Percentiles rank a stretch among this genome's conserved stretches.
phyloP scores from a whole-genome alignment of 371 early-diverging fungal species.

The Batkoa obscura region DNA sequence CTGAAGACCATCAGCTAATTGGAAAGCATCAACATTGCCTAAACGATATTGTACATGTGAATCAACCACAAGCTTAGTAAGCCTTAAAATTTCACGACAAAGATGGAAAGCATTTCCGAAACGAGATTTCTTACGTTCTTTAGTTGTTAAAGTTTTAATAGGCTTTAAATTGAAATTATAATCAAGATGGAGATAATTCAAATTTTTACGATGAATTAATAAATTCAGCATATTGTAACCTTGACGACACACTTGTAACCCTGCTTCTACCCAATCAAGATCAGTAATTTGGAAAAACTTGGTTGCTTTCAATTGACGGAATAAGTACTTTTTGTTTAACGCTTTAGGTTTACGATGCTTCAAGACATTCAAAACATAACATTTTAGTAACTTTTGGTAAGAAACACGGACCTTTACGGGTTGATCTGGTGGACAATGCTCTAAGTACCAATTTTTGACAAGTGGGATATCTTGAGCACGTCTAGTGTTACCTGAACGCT shows the following conservation, averaged over 20 bases:
- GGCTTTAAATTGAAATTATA: constrained; percentile 98
- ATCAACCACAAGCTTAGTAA: constrained; percentile 96
- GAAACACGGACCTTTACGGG: constrained; percentile 97
- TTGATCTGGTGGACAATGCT: constrained; percentile 81
- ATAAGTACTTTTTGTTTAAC: constrained; percentile 77
- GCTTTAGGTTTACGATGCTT: constrained; percentile 74
- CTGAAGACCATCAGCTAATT: constrained; percentile 93
- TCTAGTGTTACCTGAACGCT: constrained; percentile 77
- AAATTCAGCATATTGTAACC: constrained; percentile 98
- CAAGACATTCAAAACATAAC: constrained; percentile 77
- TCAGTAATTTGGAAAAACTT: constrained; percentile 97
- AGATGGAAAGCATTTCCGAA: constrained; percentile 96
- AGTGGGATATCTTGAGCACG: constrained; percentile 90
- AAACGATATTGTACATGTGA: constrained; percentile 93
- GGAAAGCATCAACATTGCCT: constrained; percentile 92
- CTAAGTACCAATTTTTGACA: constrained; percentile 94
- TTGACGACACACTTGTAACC: constrained; percentile 93
- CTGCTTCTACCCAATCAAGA: constrained; percentile 98
- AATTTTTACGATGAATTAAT: constrained; percentile 90
- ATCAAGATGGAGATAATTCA: constrained; percentile 93
- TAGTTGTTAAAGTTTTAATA: constrained; percentile 95
- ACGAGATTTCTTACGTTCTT: constrained; percentile 98
- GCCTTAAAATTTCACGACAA: constrained; percentile 87
- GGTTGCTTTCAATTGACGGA: constrained; percentile 84
- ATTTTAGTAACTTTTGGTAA: constrained; percentile 86